Base-by-base conservation (phyloP, 768 basidiomycete species). In the Trametes cingulata region DNA sequence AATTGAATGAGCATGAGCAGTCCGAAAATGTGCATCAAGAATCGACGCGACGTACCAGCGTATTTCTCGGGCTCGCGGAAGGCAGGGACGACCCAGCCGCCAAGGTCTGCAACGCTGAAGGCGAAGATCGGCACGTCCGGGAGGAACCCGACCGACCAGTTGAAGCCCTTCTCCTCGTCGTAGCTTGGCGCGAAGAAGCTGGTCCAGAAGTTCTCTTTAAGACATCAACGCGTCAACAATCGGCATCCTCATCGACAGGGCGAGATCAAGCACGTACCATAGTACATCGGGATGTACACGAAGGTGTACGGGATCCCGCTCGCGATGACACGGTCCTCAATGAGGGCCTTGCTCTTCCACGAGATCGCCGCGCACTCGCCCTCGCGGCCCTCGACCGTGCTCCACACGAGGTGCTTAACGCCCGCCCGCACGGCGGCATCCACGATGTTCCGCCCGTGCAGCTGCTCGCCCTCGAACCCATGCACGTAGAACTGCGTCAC, bases 401-500 rank as follows among this genome's bases (percentile, higher is more conserved):
- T 57, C 56, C 56, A 57, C 14, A 57, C 56, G 46, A 50, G n/a
- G 39, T 57, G 56, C 47, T 57, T 57, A 17, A 57, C 56, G 39
- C 56, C 47, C 27, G 47, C 47, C 15, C 46, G 47, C 10, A 49
- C 40, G n/a, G 56, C 56, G 20, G 45, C 56, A 27, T 57, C 56
- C 27, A 57, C 56, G 24, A 57, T 57, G 56, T 57, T 49, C 15
- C 46, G 36, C 19, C 56, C 56, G 14, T 57, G 56, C 12, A 57
- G 56, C 47, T 57, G 56, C 47, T 57, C 56, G 47, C 56, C 56
- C 6, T 57, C 56, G 29, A 49, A 57, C 1, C 56, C 56, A 47
- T 57, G 56, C 47, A 57, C 56, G 27, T 57, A 57, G 47, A 57
- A 57, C 56, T 57, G 56, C 14, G 56, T 57, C 1, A 57, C n/a